These are phyloP conservation scores for Gossypium trilobum DNA, from an alignment of 441 rosid genomes.

Conservation along the genomic window DNA sequence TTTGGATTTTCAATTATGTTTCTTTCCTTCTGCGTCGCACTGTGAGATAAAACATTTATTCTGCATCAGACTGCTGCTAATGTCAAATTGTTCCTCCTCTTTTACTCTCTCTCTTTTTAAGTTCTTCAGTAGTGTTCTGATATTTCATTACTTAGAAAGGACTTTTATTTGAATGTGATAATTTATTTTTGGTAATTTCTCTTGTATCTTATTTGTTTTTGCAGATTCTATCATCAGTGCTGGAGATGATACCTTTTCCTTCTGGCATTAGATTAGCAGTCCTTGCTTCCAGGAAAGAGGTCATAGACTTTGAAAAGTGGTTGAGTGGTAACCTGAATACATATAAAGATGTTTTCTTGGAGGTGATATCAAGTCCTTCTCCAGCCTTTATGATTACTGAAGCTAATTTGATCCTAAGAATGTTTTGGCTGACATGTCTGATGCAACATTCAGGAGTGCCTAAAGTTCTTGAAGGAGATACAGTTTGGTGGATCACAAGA, in stretches of 20 bases:
- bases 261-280: slow-evolving; percentile 68
- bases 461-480: slow-evolving; percentile 68
- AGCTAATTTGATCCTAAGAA: slow-evolving; percentile 12
- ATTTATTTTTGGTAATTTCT: background rate
- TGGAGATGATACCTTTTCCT: slow-evolving; percentile 69
- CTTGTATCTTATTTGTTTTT: slow-evolving; percentile 13
- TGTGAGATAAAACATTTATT: background rate
- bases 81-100: background rate
- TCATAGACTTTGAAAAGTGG: slow-evolving; percentile 82
- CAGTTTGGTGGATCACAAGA: slow-evolving; percentile 63
- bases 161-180: background rate
- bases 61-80: background rate
- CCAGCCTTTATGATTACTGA: background rate
- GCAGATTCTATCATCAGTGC: slow-evolving; percentile 62
- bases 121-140: background rate
- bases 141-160: background rate
- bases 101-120: background rate
- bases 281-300: slow-evolving; percentile 70
- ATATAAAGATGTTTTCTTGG: slow-evolving; percentile 66
- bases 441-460: slow-evolving; percentile 62
- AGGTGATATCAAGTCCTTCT: slow-evolving; percentile 37
- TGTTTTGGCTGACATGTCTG: slow-evolving; percentile 17
- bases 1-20: background rate
- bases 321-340: slow-evolving; percentile 45
- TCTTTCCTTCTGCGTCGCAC: background rate